These are phyloP conservation scores for Aureobasidium namibiae DNA, from an alignment of 2,329 filamentous ascomycete species.

Conservation along the genomic window DNA sequence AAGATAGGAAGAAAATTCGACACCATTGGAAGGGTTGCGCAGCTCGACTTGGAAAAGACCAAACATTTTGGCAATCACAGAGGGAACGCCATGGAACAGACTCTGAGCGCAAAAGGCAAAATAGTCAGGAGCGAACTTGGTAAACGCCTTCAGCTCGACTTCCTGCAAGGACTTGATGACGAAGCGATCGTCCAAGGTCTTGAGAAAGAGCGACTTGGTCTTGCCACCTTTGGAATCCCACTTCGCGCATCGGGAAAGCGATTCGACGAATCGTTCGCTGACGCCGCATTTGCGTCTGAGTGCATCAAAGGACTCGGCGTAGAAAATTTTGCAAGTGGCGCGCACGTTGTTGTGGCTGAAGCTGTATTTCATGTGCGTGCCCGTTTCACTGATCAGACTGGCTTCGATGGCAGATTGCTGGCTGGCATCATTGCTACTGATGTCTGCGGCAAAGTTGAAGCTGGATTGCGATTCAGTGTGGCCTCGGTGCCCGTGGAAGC, in stretches of 20 bases:
- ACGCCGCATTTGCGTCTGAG: constrained; percentile 87
- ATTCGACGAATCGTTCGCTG: constrained; percentile 88
- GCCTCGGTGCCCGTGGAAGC: constrained; percentile 18
- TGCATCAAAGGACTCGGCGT: constrained; percentile 95
- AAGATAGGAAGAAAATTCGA: constrained; percentile 89
- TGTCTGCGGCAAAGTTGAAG: constrained; percentile 9
- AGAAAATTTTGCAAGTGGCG: constrained; percentile 98
- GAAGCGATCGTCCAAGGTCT: constrained; percentile 89
- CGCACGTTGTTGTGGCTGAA: constrained; percentile 90
- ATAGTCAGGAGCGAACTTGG: constrained; percentile 92
- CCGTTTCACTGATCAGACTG: constrained; percentile 73
- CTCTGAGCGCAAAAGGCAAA: constrained; percentile 96
- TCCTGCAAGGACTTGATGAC: constrained; percentile 86
- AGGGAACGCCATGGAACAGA: constrained; percentile 84
- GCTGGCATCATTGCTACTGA: constrained; percentile 1
- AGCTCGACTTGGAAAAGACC: constrained; percentile 97
- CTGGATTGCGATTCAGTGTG: constrained; percentile 19
- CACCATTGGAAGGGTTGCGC: constrained; percentile 84
- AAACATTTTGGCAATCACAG: constrained; percentile 98
- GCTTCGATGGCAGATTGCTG: constrained; percentile 73
- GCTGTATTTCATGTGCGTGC: constrained; percentile 91
- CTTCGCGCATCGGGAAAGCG: constrained; percentile 86
- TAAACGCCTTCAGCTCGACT: constrained; percentile 86
- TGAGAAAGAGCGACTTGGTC: constrained; percentile 93
- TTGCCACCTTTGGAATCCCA: constrained; percentile 98